phyloP scores from a whole-genome alignment of 352 stramenopile species.

The Phytophthora citricola region DNA sequence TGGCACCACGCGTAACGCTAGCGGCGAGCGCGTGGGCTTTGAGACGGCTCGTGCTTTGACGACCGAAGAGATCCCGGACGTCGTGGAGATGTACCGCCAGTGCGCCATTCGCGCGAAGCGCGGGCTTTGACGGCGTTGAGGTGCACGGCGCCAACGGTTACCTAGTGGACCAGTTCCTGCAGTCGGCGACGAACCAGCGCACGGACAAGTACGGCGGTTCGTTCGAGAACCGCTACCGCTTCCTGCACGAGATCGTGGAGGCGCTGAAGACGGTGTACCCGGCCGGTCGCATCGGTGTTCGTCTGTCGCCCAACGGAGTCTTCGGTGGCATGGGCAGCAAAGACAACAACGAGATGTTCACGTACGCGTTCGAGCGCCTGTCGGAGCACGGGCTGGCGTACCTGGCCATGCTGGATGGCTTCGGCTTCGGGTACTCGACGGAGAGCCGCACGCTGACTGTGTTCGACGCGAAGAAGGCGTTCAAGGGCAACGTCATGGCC shows the following conservation, averaged over 20 bases:
- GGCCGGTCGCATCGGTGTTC: slow-evolving; percentile 13
- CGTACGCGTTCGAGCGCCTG: slow-evolving; percentile 13
- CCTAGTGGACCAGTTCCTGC: slow-evolving; percentile 22
- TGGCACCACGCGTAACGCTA: slow-evolving; percentile 11
- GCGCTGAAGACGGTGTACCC: slow-evolving; percentile 11
- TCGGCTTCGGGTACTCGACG: slow-evolving; percentile 10
- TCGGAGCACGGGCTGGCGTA: slow-evolving; percentile 9
- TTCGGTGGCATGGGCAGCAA: slow-evolving; percentile 22
- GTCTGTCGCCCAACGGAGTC: slow-evolving; percentile 14
- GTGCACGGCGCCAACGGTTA: slow-evolving; percentile 16
- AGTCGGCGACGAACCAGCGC: slow-evolving; percentile 17
- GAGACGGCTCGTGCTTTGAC: slow-evolving; percentile 13
- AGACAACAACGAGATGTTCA: slow-evolving; percentile 25
- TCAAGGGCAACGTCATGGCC: slow-evolving; percentile 22
- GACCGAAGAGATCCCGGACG: slow-evolving; percentile 14
- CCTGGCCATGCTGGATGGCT: slow-evolving; percentile 14
- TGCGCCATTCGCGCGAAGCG: slow-evolving; percentile 11
- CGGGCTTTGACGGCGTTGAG: slow-evolving; percentile 19
- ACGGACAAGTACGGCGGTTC: slow-evolving; percentile 24
- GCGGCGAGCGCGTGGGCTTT: slow-evolving; percentile 6
- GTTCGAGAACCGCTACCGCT: slow-evolving; percentile 21
- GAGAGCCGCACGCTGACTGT: slow-evolving; percentile 12
- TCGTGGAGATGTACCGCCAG: slow-evolving; percentile 20
- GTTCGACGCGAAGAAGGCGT: slow-evolving; percentile 22
- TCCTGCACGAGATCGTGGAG: slow-evolving; percentile 13